phyloP scores from a whole-genome alignment of 495 filamentous ascomycete genomes.

The Penicillium fimorum region DNA sequence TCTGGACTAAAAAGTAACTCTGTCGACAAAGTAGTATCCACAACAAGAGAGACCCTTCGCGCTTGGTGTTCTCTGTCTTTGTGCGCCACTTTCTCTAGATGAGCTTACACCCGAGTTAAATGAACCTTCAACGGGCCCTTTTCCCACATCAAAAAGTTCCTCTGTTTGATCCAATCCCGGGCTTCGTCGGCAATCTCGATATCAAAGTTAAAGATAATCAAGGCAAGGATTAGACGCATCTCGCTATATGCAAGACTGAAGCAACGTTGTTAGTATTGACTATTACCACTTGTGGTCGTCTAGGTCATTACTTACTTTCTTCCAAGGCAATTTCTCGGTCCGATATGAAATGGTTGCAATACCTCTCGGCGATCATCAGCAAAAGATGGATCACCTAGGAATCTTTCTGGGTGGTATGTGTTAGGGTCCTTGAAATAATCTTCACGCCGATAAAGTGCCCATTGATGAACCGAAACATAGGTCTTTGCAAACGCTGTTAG shows the following conservation, averaged over 20 bases:
- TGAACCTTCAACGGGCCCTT: conserved; percentile 32
- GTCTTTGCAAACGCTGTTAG: conserved; percentile 36
- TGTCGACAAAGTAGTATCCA: background rate
- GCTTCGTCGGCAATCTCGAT: conserved; percentile 31
- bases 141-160: conserved; percentile 33
- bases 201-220: conserved; percentile 44
- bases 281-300: background rate
- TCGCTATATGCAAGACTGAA: conserved; percentile 43
- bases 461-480: conserved; percentile 48
- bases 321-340: conserved; percentile 60
- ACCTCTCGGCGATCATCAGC: conserved; percentile 44
- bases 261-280: background rate
- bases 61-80: background rate
- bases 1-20: background rate
- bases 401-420: conserved; percentile 53
- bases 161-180: conserved; percentile 37
- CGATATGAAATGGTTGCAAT: conserved; percentile 56
- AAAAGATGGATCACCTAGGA: conserved; percentile 34
- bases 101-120: conserved; percentile 16
- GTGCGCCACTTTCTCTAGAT: background rate
- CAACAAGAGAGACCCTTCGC: background rate
- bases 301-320: conserved; percentile 44
- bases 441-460: conserved; percentile 43
- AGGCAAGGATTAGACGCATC: conserved; percentile 39
- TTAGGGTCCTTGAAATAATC: conserved; percentile 48